Evolutionary conservation across 441 rosid genomes (phyloP).

Genomic region (Syzygium malaccense): DNA sequence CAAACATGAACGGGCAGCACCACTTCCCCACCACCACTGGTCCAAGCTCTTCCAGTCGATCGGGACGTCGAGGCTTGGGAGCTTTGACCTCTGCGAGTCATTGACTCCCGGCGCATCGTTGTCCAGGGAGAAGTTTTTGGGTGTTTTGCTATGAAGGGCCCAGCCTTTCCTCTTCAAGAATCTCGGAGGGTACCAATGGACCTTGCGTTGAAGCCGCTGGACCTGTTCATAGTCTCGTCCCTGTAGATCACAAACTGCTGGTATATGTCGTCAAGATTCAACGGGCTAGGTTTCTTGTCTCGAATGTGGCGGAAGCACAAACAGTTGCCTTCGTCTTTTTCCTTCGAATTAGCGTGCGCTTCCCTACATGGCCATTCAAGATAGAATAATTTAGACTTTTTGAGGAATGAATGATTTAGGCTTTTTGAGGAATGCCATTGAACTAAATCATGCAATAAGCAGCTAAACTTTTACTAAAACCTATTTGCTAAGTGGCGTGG

Average conservation of each 20-base stretch:
- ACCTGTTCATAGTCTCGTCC: no score
- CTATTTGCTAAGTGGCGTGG: not conserved
- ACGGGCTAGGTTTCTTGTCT: conserved; percentile 24
- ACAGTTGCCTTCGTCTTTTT: conserved; percentile 37
- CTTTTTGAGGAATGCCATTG: not conserved
- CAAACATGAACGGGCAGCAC: conserved; percentile 60
- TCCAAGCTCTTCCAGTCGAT: conserved; percentile 1
- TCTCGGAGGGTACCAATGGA: conserved; percentile 36
- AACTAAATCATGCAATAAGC: not conserved
- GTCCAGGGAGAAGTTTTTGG: conserved; percentile 14
- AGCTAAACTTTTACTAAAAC: not conserved
- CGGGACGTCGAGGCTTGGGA: conserved; percentile 24
- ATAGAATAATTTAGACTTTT: not conserved
- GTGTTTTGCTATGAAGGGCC: conserved; percentile 17
- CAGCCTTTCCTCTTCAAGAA: conserved; percentile 45
- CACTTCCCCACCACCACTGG: conserved; percentile 38
- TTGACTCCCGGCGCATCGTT: conserved; percentile 46
- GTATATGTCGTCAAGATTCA: conserved; percentile 27
- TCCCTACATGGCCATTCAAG: conserved; percentile 17
- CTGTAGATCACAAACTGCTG: conserved; percentile 39
- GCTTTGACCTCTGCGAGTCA: conserved; percentile 17
- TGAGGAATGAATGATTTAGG: not conserved
- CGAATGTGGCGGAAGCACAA: conserved; percentile 25
- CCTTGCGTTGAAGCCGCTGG: conserved; percentile 23
- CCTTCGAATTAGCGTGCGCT: conserved; percentile 30